phyloP scores from a whole-genome alignment of 345 rosid species.

The Eutrema japonicum region DNA sequence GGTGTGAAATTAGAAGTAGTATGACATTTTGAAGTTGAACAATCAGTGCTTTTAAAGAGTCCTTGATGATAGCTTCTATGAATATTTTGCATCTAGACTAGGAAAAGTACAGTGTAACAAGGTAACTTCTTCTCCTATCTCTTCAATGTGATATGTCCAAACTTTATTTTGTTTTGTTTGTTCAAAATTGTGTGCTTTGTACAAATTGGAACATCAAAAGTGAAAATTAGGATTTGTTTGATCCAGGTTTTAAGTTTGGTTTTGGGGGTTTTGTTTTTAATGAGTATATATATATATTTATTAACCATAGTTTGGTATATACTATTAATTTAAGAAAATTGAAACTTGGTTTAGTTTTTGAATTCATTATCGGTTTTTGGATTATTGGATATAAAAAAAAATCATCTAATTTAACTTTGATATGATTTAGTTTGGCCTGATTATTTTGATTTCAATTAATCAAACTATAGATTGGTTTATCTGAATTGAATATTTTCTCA shows the following conservation, averaged over 20 bases:
- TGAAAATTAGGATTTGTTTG: background rate
- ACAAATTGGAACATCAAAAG: background rate
- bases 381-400: background rate
- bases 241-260: background rate
- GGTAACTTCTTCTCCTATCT: background rate
- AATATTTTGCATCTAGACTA: constrained; percentile 24
- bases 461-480: background rate
- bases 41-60: constrained; percentile 11
- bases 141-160: constrained; percentile 20
- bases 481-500: constrained; percentile 5
- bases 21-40: constrained; percentile 14
- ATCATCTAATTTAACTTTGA: background rate
- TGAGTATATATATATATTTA: background rate
- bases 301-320: background rate
- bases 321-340: no score
- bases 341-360: background rate
- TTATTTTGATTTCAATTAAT: background rate
- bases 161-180: background rate
- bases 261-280: background rate
- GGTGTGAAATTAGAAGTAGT: constrained; percentile 12
- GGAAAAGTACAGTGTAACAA: constrained; percentile 8
- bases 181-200: background rate
- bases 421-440: background rate
- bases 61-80: background rate
- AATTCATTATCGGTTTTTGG: background rate